Base-by-base conservation (phyloP, 2,329 filamentous ascomycete species). In the Endothia cerciana region DNA sequence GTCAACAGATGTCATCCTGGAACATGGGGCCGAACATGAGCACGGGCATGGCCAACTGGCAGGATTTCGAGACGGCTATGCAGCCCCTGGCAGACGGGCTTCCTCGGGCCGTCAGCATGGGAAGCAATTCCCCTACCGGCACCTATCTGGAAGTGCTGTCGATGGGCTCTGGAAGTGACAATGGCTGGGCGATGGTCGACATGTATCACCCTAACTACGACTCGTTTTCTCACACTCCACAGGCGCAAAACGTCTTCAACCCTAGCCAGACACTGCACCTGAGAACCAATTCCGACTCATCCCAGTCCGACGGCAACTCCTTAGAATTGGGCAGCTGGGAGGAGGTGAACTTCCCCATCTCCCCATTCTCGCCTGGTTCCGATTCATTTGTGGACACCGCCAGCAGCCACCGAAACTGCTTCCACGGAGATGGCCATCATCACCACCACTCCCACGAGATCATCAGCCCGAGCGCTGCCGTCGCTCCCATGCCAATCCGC, bases 251-350 rank as follows among this genome's bases (percentile, higher is more conserved):
- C 69, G 94, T 97, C 74, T 96, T 97, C 83, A 97, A 97, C 78
- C 94, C 94, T 1, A 88, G 90, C 69, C 91, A 97, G 79, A 96
- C 93, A 0, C 82, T 98, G 61, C 94, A 97, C 80, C 85, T 97
- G 73, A 88, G 94, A 71, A 94, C 90, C 63, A 89, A 91, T 72
- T 97, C 94, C 4, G 92, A 96, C 73, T 95, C 93, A 2, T 95
- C 91, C 1, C 87, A 89, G 70, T 89, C 91, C 1, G 90, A 94
- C 72, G 77, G 87, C 77, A 82, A 85, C 76, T 81, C 89, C 74
- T 75, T 90, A 82, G 76, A 92, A 80, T 77, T 93, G 84, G 81
- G 88, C 69, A 95, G 92, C 79, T 97, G 91, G 72, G 93, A 96
- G 75, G 93, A 97, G 72, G 87, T 93, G 59, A 79, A 76, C 68